Conservation (phyloP, 352 stramenopile genomes). For the Pythium aquatile region DNA sequence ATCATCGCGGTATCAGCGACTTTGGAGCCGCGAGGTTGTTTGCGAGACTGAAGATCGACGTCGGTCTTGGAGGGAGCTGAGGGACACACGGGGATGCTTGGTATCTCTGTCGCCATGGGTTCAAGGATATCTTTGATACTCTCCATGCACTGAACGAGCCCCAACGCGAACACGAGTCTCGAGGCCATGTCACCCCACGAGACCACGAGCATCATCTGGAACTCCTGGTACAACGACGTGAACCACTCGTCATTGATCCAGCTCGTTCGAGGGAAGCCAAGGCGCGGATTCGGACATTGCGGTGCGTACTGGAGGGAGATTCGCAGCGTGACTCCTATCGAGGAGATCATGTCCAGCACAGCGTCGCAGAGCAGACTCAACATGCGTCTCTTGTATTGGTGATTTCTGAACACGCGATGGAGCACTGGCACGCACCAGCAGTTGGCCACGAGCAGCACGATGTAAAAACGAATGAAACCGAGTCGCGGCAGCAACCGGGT, state of each 20-base stretch:
- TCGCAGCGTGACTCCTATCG: conserved; percentile 6
- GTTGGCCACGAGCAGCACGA: conserved; percentile 9
- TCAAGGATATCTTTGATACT: conserved; percentile 10
- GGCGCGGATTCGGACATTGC: background rate
- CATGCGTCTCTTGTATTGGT: background rate
- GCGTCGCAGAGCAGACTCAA: conserved; percentile 4
- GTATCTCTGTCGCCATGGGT: too few relatives aligned
- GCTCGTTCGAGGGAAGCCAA: conserved; percentile 1
- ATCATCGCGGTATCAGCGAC: too few relatives aligned
- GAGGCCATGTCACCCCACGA: conserved; percentile 13
- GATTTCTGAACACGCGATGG: background rate
- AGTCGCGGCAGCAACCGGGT: conserved; percentile 4
- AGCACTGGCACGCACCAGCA: conserved; percentile 9
- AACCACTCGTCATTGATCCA: conserved; percentile 12
- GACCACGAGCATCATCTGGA: conserved; percentile 13
- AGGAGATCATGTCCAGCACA: conserved; percentile 11
- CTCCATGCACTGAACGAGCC: conserved; percentile 6
- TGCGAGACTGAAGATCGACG: too few relatives aligned
- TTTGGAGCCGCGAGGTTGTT: too few relatives aligned
- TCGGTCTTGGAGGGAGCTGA: too few relatives aligned
- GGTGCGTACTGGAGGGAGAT: conserved; percentile 3
- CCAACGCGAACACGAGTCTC: conserved; percentile 1
- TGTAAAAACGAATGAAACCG: conserved; percentile 20
- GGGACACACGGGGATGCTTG: too few relatives aligned
- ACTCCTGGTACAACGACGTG: conserved; percentile 7